phyloP scores from a whole-genome alignment of 129 eudicot species.

The Chrysanthemum lavandulifolium region DNA sequence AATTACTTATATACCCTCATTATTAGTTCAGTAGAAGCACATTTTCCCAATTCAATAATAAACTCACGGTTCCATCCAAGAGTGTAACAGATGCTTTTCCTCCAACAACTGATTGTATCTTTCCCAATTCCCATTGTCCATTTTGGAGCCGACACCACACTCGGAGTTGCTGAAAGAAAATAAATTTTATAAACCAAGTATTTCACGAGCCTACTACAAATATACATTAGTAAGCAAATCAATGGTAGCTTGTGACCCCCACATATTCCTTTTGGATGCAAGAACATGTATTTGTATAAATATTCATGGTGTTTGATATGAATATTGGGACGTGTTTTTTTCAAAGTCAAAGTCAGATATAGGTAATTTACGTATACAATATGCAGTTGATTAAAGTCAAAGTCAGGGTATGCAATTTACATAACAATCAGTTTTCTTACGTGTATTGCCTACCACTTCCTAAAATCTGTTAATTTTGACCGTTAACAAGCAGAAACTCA shows the following conservation, averaged over 20 bases:
- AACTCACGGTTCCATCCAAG: slow-evolving; percentile 77
- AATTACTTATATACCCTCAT: not conserved
- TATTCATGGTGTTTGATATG: not conserved
- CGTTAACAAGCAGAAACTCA: not conserved
- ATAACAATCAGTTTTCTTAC: not conserved
- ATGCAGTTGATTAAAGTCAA: no score
- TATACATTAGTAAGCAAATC: not conserved
- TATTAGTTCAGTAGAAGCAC: not conserved
- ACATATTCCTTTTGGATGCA: no score
- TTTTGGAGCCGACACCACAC: slow-evolving; percentile 75
- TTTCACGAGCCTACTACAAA: not conserved
- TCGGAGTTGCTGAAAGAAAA: slow-evolving; percentile 72
- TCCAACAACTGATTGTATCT: slow-evolving; percentile 66
- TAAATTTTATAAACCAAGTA: not conserved
- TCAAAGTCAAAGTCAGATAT: no score
- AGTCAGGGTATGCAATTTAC: not conserved
- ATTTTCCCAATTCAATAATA: not conserved
- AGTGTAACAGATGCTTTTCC: slow-evolving; percentile 74
- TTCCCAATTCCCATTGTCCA: slow-evolving; percentile 82
- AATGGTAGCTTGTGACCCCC: no score
- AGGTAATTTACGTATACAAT: not conserved
- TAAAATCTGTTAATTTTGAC: not conserved
- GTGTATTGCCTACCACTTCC: not conserved
- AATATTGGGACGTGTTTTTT: not conserved
- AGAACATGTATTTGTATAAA: no score